These are phyloP conservation scores for Thraustochytrium sp. DNA, from an alignment of 352 stramenopile species.

Conservation along the genomic window DNA sequence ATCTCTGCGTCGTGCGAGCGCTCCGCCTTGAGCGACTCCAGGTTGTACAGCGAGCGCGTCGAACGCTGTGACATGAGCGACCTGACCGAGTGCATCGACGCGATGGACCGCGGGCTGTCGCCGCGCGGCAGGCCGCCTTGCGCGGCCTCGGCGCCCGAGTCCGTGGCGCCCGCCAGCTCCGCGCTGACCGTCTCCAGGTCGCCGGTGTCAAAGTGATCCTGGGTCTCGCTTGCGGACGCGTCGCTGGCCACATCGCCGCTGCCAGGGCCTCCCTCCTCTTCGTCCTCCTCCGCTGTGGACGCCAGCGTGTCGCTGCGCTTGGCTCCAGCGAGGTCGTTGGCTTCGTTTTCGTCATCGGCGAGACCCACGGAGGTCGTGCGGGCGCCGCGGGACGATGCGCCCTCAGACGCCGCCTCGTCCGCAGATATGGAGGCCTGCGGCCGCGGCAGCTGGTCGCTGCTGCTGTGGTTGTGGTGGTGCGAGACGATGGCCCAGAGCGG, in stretches of 20 bases:
- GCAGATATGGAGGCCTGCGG: too few relatives aligned
- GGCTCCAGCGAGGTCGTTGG: background rate
- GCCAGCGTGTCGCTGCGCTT: too few relatives aligned
- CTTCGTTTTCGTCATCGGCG: background rate
- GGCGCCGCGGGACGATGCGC: too few relatives aligned
- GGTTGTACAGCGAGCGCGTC: background rate
- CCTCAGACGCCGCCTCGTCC: too few relatives aligned
- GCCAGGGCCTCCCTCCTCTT: background rate
- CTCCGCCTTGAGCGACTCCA: background rate
- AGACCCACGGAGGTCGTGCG: background rate
- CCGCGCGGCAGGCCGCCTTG: too few relatives aligned
- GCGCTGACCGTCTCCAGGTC: background rate
- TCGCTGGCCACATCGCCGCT: background rate
- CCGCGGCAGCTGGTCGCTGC: too few relatives aligned
- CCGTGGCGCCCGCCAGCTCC: too few relatives aligned
- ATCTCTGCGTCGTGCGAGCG: too few relatives aligned
- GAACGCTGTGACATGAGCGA: background rate
- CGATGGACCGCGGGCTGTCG: background rate
- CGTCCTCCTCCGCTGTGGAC: too few relatives aligned
- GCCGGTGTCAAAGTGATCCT: background rate
- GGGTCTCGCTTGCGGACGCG: too few relatives aligned
- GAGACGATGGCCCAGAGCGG: conserved; percentile 32
- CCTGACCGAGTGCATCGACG: background rate
- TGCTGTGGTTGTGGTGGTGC: background rate
- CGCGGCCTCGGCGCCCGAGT: too few relatives aligned